These are phyloP conservation scores for Neonectria hederae DNA, from an alignment of 2,329 filamentous ascomycete species.

Conservation along the genomic window DNA sequence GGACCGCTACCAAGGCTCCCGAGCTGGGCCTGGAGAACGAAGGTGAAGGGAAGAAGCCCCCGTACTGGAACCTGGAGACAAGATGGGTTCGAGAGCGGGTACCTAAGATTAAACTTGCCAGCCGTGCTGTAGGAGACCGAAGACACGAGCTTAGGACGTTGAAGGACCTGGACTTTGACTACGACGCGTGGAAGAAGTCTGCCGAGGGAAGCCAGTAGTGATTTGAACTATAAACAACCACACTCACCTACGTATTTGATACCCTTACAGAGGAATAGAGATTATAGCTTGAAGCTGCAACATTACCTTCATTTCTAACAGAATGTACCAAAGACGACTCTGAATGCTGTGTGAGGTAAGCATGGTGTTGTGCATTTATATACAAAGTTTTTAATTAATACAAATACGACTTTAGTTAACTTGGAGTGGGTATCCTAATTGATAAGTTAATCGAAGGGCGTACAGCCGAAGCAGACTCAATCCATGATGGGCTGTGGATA, in stretches of 20 bases:
- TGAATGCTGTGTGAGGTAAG: background rate
- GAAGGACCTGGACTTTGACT: slow-evolving; percentile 52
- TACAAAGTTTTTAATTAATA: background rate
- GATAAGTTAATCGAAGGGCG: background rate
- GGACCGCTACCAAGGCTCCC: slow-evolving; percentile 44
- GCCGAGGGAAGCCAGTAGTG: slow-evolving; percentile 30
- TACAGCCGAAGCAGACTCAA: background rate
- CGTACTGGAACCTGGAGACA: slow-evolving; percentile 53
- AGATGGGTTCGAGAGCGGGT: slow-evolving; percentile 52
- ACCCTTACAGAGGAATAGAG: background rate
- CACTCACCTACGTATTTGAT: slow-evolving; percentile 1
- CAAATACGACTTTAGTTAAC: background rate
- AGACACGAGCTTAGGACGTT: slow-evolving; percentile 48
- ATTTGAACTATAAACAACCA: background rate
- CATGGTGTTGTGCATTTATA: background rate
- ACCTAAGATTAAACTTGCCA: slow-evolving; percentile 53
- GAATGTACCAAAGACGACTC: too few species aligned
- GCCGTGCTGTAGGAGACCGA: slow-evolving; percentile 47
- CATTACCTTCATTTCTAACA: background rate
- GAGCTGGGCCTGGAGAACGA: slow-evolving; percentile 46
- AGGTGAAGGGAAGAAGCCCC: slow-evolving; percentile 50
- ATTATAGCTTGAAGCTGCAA: background rate
- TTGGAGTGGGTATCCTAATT: background rate
- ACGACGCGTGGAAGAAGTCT: slow-evolving; percentile 43
- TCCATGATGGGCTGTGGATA: slow-evolving; percentile 3